Base-by-base conservation (phyloP, 1,284 basidiomycete genomes). In the Pseudozyma sp. region DNA sequence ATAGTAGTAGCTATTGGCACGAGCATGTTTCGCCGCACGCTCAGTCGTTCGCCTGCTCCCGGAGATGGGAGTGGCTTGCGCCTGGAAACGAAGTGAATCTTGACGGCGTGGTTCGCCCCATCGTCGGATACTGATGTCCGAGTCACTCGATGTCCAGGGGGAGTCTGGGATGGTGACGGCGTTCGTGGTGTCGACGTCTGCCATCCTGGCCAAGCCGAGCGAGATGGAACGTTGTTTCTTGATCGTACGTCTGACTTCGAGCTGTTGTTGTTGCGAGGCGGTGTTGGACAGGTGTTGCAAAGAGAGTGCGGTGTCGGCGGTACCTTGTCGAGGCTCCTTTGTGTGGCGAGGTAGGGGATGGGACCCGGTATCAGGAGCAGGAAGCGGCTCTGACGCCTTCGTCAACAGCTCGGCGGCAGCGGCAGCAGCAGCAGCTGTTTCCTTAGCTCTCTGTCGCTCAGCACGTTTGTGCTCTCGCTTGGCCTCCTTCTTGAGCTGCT, bases 91-190 rank as follows among this genome's bases (percentile, higher is more conserved):
- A 12, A 64, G 36, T 7, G 67, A 42, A 8, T 59, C 68, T 31
- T 70, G 50, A 0, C 61, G 57, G 35, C 68, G 57, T 38, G 61
- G 50, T n/a, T 64, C 61, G 31, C 71, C 66, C 73, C 73, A 76
- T 12, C 73, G 63, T 43, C 73, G 68, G 11, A 76, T 42, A 34
- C 64, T 68, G 45, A 76, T 71, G 56, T 76, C 73, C 18, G 73
- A 76, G 34, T 76, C 69, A 43, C 69, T 71, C 36, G 73, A 76
- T 0, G 69, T 67, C 73, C 63, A 72, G 2, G 73, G 73, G 35
- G 73, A 74, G 43, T 70, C 66, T 5, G 66, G 60, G 34, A 54
- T 52, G 16, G 18, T 19, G 16, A 39, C 48, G 21, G n/a, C 11
- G 31, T 36, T 36, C 14, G 51, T 43, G 12, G 3, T 21, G 8